Evolutionary conservation across 495 filamentous ascomycete species (phyloP).

Genomic region (Aspergillus avenaceus): DNA sequence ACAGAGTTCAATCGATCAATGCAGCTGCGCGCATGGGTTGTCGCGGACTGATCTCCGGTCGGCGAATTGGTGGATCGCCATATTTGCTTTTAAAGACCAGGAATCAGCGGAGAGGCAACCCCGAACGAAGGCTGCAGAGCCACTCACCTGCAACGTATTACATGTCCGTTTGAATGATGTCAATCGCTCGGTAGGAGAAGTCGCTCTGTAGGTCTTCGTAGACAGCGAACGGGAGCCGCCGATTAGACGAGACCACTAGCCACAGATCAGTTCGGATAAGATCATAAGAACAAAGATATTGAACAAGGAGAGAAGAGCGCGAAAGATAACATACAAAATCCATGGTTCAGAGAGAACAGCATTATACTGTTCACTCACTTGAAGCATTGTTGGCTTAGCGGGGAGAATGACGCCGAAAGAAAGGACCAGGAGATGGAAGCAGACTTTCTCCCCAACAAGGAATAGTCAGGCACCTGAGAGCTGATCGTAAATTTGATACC

Average conservation of each 20-base stretch:
- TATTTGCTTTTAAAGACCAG: slow-evolving; percentile 58
- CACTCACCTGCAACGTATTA: slow-evolving; percentile 71
- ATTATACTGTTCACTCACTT: slow-evolving; percentile 24
- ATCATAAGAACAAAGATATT: not conserved
- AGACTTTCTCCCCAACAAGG: not conserved
- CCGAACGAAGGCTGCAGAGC: not conserved
- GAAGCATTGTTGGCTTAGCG: slow-evolving; percentile 2
- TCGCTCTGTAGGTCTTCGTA: slow-evolving; percentile 57
- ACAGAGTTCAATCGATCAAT: slow-evolving; percentile 70
- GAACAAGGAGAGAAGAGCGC: not conserved
- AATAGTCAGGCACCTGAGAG: slow-evolving; percentile 35
- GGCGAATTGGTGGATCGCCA: slow-evolving; percentile 64
- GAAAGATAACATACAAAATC: slow-evolving; percentile 33
- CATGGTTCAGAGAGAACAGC: slow-evolving; percentile 30
- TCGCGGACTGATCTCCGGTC: slow-evolving; percentile 45
- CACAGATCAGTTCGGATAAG: slow-evolving; percentile 15
- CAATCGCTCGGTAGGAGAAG: slow-evolving; percentile 80
- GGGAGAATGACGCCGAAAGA: not conserved
- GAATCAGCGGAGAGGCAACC: slow-evolving; percentile 7
- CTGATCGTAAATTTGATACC: too few relatives aligned
- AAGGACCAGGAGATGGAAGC: slow-evolving; percentile 7
- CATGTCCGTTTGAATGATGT: slow-evolving; percentile 87
- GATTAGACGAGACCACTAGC: slow-evolving; percentile 86
- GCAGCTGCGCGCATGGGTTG: slow-evolving; percentile 47
- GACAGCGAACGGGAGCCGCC: slow-evolving; percentile 69